A percentile compares a stretch with the other conserved stretches of the same genome.
Evolutionary conservation across 2,329 filamentous ascomycete species (phyloP).

Genomic region (Neopestalotiopsis clavispora): DNA sequence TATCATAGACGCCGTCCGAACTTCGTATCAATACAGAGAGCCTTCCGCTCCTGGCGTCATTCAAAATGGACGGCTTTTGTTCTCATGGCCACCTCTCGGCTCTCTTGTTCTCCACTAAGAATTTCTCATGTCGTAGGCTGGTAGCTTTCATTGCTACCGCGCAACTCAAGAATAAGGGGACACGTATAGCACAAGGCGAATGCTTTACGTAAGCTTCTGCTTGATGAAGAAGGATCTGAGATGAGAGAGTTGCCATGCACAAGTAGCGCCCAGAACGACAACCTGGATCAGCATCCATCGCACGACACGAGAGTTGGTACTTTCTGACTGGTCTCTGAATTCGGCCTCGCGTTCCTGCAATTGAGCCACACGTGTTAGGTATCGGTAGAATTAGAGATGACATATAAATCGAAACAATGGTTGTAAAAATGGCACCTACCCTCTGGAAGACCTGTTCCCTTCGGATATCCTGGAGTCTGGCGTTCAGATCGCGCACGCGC

Average conservation of each 20-base stretch:
- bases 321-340: conserved; percentile 96
- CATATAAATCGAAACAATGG: conserved; percentile 11
- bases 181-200: neutral
- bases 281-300: conserved; percentile 94
- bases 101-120: neutral
- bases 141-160: neutral
- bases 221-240: conserved; percentile 99
- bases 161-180: neutral
- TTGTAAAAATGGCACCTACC: conserved; percentile 53
- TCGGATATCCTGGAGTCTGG: conserved; percentile 83
- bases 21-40: conserved; percentile 14
- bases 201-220: conserved; percentile 89
- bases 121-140: neutral
- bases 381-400: neutral
- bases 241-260: conserved; percentile 96
- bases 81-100: neutral
- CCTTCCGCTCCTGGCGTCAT: neutral
- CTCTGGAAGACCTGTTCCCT: conserved; percentile 96
- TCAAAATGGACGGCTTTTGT: neutral
- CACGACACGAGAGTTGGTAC: conserved; percentile 88
- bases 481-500: conserved; percentile 89
- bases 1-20: conserved; percentile 11
- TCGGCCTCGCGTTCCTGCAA: conserved; percentile 91
- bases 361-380: neutral
- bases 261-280: conserved; percentile 81